Conservation (phyloP, 352 stramenopile species). For the Globisporangium splendens region DNA sequence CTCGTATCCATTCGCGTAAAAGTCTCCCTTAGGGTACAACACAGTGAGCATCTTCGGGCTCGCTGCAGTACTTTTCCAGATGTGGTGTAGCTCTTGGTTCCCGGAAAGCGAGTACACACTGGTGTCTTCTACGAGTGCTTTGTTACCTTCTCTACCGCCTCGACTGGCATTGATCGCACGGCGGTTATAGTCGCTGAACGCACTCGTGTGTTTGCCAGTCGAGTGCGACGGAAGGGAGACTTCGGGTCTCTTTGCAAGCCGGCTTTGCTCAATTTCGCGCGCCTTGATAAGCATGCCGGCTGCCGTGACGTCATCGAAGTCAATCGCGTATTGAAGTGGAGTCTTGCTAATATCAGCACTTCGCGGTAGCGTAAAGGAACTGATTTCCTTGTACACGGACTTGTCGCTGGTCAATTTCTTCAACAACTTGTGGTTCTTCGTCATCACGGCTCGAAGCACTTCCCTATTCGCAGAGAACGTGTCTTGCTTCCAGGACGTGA, state of each 20-base stretch:
- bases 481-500: conserved; percentile 40
- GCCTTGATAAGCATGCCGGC: conserved; percentile 44
- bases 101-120: background rate
- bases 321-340: conserved; percentile 62
- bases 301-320: conserved; percentile 49
- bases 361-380: conserved; percentile 39
- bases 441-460: conserved; percentile 66
- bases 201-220: conserved; percentile 72
- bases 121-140: conserved; percentile 55
- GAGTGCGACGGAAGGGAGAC: conserved; percentile 66
- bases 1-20: conserved; percentile 29
- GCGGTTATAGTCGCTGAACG: conserved; percentile 80
- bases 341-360: conserved; percentile 44
- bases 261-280: conserved; percentile 33
- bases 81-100: conserved; percentile 18
- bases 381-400: conserved; percentile 38
- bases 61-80: conserved; percentile 40
- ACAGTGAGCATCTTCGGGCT: conserved; percentile 67
- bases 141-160: conserved; percentile 75
- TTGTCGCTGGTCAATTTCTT: conserved; percentile 58
- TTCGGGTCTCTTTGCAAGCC: conserved; percentile 40
- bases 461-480: conserved; percentile 51
- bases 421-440: conserved; percentile 65
- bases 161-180: conserved; percentile 80
- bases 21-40: conserved; percentile 52